phyloP scores from a whole-genome alignment of 371 early-diverging fungal species.

The Dichotomocladium elegans region DNA sequence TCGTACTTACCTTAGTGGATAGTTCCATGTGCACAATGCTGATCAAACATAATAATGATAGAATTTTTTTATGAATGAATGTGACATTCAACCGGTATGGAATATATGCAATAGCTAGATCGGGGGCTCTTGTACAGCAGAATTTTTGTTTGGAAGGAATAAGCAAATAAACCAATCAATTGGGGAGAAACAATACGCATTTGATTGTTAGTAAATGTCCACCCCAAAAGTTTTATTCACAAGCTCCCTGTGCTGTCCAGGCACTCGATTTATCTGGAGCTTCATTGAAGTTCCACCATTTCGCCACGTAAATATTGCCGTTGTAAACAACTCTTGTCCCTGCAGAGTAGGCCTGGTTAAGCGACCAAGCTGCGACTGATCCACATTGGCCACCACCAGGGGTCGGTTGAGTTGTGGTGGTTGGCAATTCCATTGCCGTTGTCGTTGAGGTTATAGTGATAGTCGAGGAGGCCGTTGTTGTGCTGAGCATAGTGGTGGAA shows the following conservation, averaged over 20 bases:
- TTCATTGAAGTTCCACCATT: constrained; percentile 52
- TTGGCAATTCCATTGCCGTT: background rate
- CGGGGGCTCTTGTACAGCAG: too few relatives aligned
- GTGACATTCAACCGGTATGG: too few relatives aligned
- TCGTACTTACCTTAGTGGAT: too few relatives aligned
- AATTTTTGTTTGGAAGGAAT: too few relatives aligned
- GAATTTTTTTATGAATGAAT: too few relatives aligned
- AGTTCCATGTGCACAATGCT: too few relatives aligned
- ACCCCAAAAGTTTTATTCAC: too few relatives aligned
- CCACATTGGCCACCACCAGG: constrained; percentile 1
- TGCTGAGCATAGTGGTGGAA: background rate
- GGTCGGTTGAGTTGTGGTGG: constrained; percentile 15
- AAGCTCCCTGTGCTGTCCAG: constrained; percentile 24
- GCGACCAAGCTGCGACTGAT: constrained; percentile 17
- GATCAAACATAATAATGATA: too few relatives aligned
- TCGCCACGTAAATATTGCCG: constrained; percentile 33
- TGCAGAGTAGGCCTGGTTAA: constrained; percentile 13
- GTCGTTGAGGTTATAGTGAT: background rate
- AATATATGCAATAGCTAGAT: too few relatives aligned
- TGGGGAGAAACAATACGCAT: too few relatives aligned
- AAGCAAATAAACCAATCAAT: too few relatives aligned
- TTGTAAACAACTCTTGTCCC: constrained; percentile 30
- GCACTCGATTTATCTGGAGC: constrained; percentile 27
- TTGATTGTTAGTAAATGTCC: too few relatives aligned
- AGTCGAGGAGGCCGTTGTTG: background rate